Evolutionary conservation across 108 stramenopile species (phyloP).

Genomic region (Conticribra weissflogii): DNA sequence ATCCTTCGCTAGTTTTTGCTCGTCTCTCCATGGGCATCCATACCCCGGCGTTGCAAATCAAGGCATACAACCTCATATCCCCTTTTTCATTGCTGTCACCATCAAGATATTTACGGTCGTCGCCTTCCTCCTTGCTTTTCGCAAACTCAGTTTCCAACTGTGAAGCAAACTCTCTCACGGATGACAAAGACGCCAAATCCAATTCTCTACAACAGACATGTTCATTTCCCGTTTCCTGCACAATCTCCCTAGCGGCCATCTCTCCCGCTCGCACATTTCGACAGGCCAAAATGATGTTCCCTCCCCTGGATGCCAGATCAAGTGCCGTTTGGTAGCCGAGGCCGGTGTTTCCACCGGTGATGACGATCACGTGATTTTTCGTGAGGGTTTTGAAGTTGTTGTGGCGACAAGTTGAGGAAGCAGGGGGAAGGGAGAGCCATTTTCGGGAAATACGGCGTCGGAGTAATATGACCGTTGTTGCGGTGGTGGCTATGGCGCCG

Average conservation of each 20-base stretch:
- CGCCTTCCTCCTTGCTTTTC: neutral
- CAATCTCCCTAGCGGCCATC: slow-evolving; percentile 24
- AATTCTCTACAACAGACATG: slow-evolving; percentile 25
- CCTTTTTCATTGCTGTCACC: neutral
- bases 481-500: too few species aligned
- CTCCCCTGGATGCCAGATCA: slow-evolving; percentile 29
- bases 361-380: slow-evolving; percentile 18
- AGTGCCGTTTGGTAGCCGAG: slow-evolving; percentile 46
- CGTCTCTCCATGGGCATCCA: slow-evolving; percentile 42
- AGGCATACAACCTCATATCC: slow-evolving; percentile 6
- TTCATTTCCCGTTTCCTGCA: slow-evolving; percentile 18
- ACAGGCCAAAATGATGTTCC: slow-evolving; percentile 41
- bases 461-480: too few species aligned
- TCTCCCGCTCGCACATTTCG: slow-evolving; percentile 28
- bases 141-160: neutral
- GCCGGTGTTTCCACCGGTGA: slow-evolving; percentile 51
- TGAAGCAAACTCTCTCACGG: slow-evolving; percentile 34
- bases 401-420: too few species aligned
- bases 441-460: slow-evolving; percentile 44
- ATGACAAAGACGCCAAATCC: slow-evolving; percentile 47
- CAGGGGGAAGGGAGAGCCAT: slow-evolving; percentile 28
- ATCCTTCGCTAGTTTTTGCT: slow-evolving; percentile 40
- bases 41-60: slow-evolving; percentile 51
- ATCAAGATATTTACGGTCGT: neutral
- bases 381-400: neutral